Base-by-base conservation (phyloP, 176 grass and related monocot genomes). In the Oryza glaberrima region DNA sequence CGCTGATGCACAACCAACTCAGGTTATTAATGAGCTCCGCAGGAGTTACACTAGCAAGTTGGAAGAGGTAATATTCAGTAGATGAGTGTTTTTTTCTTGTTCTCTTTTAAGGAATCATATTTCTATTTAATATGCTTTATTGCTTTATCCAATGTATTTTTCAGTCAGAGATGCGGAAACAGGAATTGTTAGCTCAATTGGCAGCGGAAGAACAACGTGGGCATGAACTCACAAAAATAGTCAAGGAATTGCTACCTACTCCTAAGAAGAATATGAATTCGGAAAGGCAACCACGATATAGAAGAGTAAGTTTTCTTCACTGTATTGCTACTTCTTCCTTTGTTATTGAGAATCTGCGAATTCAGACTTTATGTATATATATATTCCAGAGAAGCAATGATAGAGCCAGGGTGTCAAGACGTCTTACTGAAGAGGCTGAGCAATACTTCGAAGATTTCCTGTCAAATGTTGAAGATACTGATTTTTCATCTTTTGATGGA, bases 391-490 rank as follows among this genome's bases (percentile, higher is more conserved):
- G 96, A 86, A 99, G 93, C 88, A 99, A 94, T 67, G 96, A 96
- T 80, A 91, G 82, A 92, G 88, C 87, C 77, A 94, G 81, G 76
- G 49, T 94, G 84, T 99, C 93, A 16, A 91, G 72, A 77, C 54
- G 82, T 73, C 81, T 99, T 63, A 99, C 64, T 38, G 88, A 94
- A 86, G 96, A 94, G 81, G 96, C 96, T 1, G 96, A 96, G 78
- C 88, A 88, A 72, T 99, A 99, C 75, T 96, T 99, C 14, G 96
- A 94, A 82, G 96, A 99, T 87, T 99, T 99, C 72, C 84, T 99
- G 38, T 94, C 84, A 72, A 99, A 96, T 82, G 93, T 98, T 86
- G 96, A 99, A 76, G 96, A 99, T 65, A 96, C 96, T 19, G 96
- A 99, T 87, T 86, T 99, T 67, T 99, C 96, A 49, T 99, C 96